Evolutionary conservation across 108 stramenopile species (phyloP).

Genomic region (Schizochytrium sp.): DNA sequence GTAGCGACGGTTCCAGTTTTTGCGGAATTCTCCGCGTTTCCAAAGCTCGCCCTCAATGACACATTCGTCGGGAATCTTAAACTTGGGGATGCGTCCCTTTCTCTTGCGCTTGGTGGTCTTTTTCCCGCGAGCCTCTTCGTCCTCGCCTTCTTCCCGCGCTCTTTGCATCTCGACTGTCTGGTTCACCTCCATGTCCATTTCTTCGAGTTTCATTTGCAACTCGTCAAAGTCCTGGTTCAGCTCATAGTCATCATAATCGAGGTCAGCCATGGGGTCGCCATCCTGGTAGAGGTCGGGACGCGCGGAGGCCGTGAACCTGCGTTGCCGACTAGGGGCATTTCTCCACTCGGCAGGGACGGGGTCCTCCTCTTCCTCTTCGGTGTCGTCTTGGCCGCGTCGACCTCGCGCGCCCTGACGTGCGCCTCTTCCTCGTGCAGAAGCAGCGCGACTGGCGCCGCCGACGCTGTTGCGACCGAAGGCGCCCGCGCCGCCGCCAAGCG

Average conservation of each 20-base stretch:
- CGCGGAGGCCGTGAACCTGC: constrained; percentile 3
- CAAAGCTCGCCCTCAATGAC: not conserved
- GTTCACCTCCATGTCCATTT: constrained; percentile 1
- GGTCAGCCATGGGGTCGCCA: not conserved
- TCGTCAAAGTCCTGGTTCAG: not conserved
- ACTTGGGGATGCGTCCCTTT: not conserved
- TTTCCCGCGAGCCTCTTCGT: not conserved
- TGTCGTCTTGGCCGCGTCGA: not conserved
- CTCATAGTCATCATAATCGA: not conserved
- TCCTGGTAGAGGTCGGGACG: not conserved
- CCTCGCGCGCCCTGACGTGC: not conserved
- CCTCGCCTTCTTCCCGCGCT: not conserved
- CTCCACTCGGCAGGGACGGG: not conserved
- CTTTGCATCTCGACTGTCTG: not conserved
- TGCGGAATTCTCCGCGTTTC: not conserved
- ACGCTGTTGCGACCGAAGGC: too few species aligned
- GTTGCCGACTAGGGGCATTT: not conserved
- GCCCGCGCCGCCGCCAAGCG: too few species aligned
- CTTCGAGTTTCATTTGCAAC: not conserved
- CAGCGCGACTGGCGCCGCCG: not conserved
- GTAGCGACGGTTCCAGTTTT: not conserved
- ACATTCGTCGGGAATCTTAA: not conserved
- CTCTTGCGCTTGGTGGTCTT: not conserved
- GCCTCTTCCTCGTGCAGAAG: not conserved
- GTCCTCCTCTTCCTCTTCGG: not conserved